Percentiles rank a stretch among this genome's conserved stretches.
Conservation (phyloP, 169 alveolate species). For the Plasmodium sp. region DNA sequence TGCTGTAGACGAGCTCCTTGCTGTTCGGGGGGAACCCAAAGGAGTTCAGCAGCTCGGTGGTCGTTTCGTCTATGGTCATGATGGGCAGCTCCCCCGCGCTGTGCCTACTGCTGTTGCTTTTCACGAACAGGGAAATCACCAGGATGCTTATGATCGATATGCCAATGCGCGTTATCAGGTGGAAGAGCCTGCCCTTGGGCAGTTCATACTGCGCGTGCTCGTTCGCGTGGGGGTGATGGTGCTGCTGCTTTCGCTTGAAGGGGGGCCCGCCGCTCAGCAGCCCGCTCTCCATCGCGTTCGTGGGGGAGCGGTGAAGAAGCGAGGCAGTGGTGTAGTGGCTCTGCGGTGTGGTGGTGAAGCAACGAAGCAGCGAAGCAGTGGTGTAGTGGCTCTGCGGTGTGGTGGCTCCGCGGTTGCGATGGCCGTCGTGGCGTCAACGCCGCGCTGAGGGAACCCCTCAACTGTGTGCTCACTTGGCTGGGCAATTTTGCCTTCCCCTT, state of each 20-base stretch:
- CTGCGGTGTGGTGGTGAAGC: not conserved
- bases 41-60: constrained; percentile 1
- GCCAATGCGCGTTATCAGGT: constrained; percentile 28
- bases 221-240: not conserved
- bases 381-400: not conserved
- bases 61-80: constrained; percentile 14
- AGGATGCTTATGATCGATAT: constrained; percentile 49
- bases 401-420: not conserved
- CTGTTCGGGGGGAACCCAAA: constrained; percentile 70
- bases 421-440: not conserved
- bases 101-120: constrained; percentile 7
- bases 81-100: not conserved
- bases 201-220: constrained; percentile 17
- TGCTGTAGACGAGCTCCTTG: constrained; percentile 51
- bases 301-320: not conserved
- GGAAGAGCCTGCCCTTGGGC: constrained; percentile 12
- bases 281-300: constrained; percentile 12
- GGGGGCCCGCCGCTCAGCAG: not conserved
- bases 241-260: not conserved
- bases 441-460: not conserved
- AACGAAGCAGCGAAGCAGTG: not conserved
- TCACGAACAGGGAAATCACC: constrained; percentile 12
- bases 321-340: not conserved
- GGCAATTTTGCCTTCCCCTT: not conserved
- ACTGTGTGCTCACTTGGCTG: not conserved